phyloP scores from a whole-genome alignment of 1,139 yeast genomes.

The Scheffersomyces stambukii region DNA sequence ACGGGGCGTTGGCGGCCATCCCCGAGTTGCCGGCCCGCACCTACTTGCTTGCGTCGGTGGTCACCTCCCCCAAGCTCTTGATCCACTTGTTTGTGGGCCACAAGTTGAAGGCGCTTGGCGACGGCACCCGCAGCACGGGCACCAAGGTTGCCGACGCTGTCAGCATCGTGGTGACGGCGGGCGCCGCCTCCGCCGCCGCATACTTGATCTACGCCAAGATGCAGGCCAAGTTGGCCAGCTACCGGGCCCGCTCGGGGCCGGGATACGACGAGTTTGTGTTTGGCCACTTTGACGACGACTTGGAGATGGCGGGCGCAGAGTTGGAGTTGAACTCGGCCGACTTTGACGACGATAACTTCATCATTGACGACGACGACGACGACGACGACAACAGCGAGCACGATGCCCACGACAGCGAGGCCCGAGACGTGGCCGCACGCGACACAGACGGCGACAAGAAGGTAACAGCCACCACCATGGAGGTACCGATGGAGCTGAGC shows the following conservation, averaged over 20 bases:
- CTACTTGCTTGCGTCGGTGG: conserved; percentile 65
- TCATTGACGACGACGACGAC: conserved; percentile 29
- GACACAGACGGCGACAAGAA: too few relatives aligned
- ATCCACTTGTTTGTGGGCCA: conserved; percentile 79
- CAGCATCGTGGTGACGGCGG: conserved; percentile 56
- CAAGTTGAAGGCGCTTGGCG: conserved; percentile 68
- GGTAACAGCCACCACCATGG: too few relatives aligned
- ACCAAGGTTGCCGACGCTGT: conserved; percentile 58
- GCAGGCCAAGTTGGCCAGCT: conserved; percentile 35
- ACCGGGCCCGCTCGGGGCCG: conserved; percentile 11
- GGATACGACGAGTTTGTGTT: conserved; percentile 33
- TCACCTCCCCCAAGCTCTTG: conserved; percentile 78
- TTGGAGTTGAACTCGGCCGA: conserved; percentile 33
- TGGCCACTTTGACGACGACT: conserved; percentile 39
- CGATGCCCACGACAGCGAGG: too few relatives aligned
- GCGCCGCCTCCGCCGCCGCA: conserved; percentile 60
- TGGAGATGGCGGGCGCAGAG: conserved; percentile 20
- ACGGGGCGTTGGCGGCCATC: conserved; percentile 86
- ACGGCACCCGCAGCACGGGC: conserved; percentile 43
- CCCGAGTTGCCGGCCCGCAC: conserved; percentile 64
- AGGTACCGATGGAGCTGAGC: too few relatives aligned
- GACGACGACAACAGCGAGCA: conserved; percentile 2
- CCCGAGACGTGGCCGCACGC: too few relatives aligned
- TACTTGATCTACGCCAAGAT: conserved; percentile 67
- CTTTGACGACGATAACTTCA: conserved; percentile 34